Evolutionary conservation across 306 rosid species (phyloP), one percentile per base, ranked within the genome.

Genomic region (Cicer arietinum): DNA sequence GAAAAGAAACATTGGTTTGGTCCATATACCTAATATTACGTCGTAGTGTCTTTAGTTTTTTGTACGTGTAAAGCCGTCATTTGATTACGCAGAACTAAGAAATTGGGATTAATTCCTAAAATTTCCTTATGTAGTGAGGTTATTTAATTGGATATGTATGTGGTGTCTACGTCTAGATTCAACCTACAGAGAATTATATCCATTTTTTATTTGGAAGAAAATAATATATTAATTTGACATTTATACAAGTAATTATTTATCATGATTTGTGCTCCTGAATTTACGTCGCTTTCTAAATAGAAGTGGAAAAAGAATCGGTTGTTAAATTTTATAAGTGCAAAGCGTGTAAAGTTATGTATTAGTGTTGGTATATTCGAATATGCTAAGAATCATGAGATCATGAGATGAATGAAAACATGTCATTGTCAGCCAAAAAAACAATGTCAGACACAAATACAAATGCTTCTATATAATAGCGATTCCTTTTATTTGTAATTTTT

Each of bases 141-240:
- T 25, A 25, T 25, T 25, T 25, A 25, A 25, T 25, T 2, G 30
- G 30, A 25, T 25, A 5, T 12, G 7, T 12, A 47, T 47, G 12
- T 47, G 52, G 16, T 48, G 39, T 56, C 37, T 0, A 1, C 10
- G 61, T 56, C 14, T 4, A 56, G 40, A 20, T 56, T 56, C 39
- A 56, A 56, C 62, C 7, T 56, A 56, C 0, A 7, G 14, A 20
- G 14, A 20, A 22, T 22, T 22, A 6, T 57, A 20, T 56, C 0
- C 10, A 0, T 2, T 12, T 54, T 59, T 12, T 12, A 59, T 11
- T 1, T 12, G 18, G 10, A 30, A 10, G 10, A 59, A 59, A 59
- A 60, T 35, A 60, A 25, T 60, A 60, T 37, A 30, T 11, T 12
- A 60, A 35, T 60, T 60, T 60, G 66, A 59, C 66, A 59, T 59